These are phyloP conservation scores for Candida namnaoensis DNA, from an alignment of 805 yeast genomes.

Conservation along the genomic window DNA sequence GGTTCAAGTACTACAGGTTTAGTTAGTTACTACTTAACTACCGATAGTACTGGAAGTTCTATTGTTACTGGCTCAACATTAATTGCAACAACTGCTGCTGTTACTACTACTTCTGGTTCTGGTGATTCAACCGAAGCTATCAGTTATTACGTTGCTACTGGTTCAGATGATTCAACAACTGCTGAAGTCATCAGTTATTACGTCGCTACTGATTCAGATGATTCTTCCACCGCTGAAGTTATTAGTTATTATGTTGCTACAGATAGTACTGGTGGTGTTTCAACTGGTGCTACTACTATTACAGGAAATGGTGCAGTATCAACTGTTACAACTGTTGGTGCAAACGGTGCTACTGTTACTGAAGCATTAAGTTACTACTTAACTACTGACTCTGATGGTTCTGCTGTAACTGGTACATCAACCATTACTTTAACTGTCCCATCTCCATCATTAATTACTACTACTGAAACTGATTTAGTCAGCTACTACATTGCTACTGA, in stretches of 20 bases:
- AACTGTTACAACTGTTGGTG: slow-evolving; percentile 5
- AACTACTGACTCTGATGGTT: slow-evolving; percentile 1
- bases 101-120: not conserved
- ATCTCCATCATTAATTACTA: no score
- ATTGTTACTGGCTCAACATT: slow-evolving; percentile 8
- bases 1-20: slow-evolving; percentile 13
- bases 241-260: slow-evolving; percentile 34
- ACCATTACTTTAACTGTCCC: slow-evolving; percentile 13
- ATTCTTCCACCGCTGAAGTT: slow-evolving; percentile 7
- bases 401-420: slow-evolving; percentile 16
- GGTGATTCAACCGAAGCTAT: not conserved
- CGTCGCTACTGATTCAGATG: slow-evolving; percentile 27
- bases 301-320: not conserved
- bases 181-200: slow-evolving; percentile 30
- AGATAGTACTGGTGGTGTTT: slow-evolving; percentile 16
- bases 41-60: slow-evolving; percentile 1
- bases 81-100: slow-evolving; percentile 10
- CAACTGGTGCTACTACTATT: not conserved
- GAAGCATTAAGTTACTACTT: slow-evolving; percentile 7
- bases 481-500: no score
- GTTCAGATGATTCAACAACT: slow-evolving; percentile 2
- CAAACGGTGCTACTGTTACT: slow-evolving; percentile 13
- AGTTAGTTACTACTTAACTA: slow-evolving; percentile 17
- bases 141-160: slow-evolving; percentile 2
- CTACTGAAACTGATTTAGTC: no score